Percentiles rank a stretch among this genome's conserved stretches.
phyloP scores from a whole-genome alignment of 192 early-diverging fungal species.

The Umbelopsis sp. region DNA sequence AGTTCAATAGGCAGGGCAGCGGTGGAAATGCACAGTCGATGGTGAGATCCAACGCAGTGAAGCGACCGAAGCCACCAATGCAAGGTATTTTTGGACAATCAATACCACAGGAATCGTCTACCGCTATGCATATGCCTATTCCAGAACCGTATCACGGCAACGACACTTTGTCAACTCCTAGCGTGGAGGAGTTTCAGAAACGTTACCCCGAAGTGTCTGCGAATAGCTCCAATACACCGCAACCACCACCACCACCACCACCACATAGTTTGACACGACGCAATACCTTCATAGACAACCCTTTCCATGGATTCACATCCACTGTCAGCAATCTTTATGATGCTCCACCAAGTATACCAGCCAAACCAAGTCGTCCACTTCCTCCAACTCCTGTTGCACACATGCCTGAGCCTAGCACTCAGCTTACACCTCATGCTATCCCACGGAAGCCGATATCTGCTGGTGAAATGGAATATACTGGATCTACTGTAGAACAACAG shows the following conservation, averaged over 20 bases:
- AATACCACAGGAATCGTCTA: background rate
- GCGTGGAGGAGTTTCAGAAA: background rate
- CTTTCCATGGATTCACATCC: constrained; percentile 49
- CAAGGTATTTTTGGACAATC: constrained; percentile 22
- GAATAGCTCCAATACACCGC: constrained; percentile 9
- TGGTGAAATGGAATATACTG: background rate
- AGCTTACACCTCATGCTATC: background rate
- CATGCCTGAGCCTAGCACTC: background rate
- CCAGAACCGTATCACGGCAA: background rate
- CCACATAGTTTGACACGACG: constrained; percentile 27
- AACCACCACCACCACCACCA: background rate
- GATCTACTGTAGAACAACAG: background rate
- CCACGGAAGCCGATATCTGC: background rate
- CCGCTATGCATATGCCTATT: constrained; percentile 3
- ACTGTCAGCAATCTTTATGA: constrained; percentile 33
- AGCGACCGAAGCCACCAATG: constrained; percentile 10
- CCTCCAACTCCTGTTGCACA: constrained; percentile 24
- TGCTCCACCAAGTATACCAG: constrained; percentile 28
- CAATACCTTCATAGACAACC: constrained; percentile 63
- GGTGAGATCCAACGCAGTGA: background rate
- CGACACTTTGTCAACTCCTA: background rate
- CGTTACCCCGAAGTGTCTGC: constrained; percentile 20
- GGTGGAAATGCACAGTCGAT: background rate
- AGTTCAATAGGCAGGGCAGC: constrained; percentile 18
- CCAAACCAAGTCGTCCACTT: constrained; percentile 44